Base-by-base conservation (phyloP, 495 filamentous ascomycete genomes). In the Annulohypoxylon bovei region DNA sequence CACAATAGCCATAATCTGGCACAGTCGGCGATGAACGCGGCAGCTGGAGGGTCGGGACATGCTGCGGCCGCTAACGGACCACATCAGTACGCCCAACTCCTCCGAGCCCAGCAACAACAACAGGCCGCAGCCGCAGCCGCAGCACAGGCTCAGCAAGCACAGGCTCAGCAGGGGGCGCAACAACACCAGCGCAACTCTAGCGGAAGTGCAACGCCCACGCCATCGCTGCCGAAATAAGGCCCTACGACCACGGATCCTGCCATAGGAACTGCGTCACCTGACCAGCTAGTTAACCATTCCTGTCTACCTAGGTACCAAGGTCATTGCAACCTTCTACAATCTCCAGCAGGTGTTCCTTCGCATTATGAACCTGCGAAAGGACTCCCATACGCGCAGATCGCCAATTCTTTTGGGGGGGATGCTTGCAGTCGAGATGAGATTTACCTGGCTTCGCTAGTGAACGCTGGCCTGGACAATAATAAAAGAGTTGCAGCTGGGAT, bases 51-150 rank as follows among this genome's bases (percentile, higher is more conserved):
- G 11, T 69, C 67, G 8, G 70, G 65, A 22, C 76, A 77, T 60
- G 72, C 76, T 18, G 71, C 70, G n/a, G 73, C 72, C 12, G 75
- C 76, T 20, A 77, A 80, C 57, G 75, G 81, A 52, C 89, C 89
- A 6, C 90, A 92, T 63, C 86, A 91, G 22, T 94, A 91, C 74
- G 91, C 91, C 18, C 89, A 90, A 42, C 88, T 92, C 72, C 87
- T 93, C 74, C 85, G 91, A 49, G 88, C 88, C 27, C 90, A 92
- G 63, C 91, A 93, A 61, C 81, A 83, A 47, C 76, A 77, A 20
- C 80, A 84, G 37, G 74, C 75, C 2, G 71, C 76, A 2, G 76
- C 72, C 5, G 68, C 70, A 2, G 74, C 69, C 0, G 72, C 74
- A 20, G 73, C 70, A 1, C 70, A 70, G 8, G 74, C 71, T 16